Evolutionary conservation across 2,329 filamentous ascomycete genomes (phyloP).

Genomic region (Aureobasidium mangrovei): DNA sequence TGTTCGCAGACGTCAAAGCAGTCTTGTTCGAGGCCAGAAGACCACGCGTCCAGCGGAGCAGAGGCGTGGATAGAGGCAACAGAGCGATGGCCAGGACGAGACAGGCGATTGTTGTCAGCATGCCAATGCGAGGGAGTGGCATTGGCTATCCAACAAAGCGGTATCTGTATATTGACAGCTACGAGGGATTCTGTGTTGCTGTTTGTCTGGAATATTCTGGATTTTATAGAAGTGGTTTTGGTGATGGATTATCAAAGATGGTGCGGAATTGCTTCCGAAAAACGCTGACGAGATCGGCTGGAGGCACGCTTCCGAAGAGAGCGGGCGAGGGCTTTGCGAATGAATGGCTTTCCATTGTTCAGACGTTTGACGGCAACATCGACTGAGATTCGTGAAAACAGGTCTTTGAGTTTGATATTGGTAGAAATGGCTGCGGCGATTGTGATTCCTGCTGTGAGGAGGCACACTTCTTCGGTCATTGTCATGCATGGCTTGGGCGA

Average conservation of each 20-base stretch:
- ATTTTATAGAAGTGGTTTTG: too few species aligned
- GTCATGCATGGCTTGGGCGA: conserved; percentile 90
- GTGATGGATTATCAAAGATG: too few species aligned
- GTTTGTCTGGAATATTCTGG: too few species aligned
- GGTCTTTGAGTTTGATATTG: neutral
- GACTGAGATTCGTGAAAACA: conserved; percentile 21
- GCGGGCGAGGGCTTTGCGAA: too few species aligned
- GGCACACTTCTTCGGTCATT: conserved; percentile 90
- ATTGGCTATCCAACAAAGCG: neutral
- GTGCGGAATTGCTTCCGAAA: too few species aligned
- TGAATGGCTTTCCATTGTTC: too few species aligned
- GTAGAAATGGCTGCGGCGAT: conserved; percentile 38
- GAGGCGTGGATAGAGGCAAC: neutral
- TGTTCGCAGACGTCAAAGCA: neutral
- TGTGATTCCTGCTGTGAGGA: conserved; percentile 67
- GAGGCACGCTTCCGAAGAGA: too few species aligned
- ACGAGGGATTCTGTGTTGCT: too few species aligned
- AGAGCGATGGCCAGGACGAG: conserved; percentile 8
- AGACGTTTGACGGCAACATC: conserved; percentile 24
- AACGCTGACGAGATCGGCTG: too few species aligned
- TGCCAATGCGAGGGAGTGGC: neutral
- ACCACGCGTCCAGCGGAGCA: neutral
- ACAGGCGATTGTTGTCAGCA: conserved; percentile 3
- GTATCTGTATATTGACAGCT: too few species aligned
- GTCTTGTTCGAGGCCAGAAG: neutral